Evolutionary conservation across 1,284 basidiomycete genomes (phyloP).

Genomic region (Puccinia coronata): DNA sequence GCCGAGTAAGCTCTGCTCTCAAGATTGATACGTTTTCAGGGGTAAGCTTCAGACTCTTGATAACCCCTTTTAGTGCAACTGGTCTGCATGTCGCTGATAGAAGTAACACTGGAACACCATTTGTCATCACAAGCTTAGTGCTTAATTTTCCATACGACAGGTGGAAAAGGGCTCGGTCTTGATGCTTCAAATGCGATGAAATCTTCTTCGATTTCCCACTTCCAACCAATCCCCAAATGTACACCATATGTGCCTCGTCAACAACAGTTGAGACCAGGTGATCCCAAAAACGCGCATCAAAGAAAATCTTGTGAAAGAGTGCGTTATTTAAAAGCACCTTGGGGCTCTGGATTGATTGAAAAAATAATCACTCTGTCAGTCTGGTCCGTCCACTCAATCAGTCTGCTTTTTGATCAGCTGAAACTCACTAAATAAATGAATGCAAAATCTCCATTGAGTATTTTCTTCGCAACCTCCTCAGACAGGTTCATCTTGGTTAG

Average conservation of each 20-base stretch:
- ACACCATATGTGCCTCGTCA: slow-evolving; percentile 16
- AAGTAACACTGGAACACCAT: no score
- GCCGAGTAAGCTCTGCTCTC: not conserved
- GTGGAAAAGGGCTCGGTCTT: not conserved
- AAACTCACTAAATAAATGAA: no score
- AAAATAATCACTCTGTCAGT: no score
- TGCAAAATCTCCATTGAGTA: no score
- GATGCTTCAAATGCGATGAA: not conserved
- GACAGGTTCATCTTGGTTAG: no score
- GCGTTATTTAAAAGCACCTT: no score
- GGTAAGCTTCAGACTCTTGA: not conserved
- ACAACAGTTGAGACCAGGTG: not conserved
- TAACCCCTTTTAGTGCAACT: not conserved
- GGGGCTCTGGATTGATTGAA: no score
- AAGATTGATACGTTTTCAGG: not conserved
- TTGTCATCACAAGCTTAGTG: no score
- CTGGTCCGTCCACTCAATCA: no score
- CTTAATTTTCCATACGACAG: not conserved
- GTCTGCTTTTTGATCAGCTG: no score
- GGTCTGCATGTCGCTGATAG: not conserved
- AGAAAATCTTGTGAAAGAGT: not conserved
- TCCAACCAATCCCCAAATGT: slow-evolving; percentile 7
- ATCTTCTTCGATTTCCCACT: not conserved
- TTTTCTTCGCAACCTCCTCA: no score
- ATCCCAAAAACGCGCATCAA: not conserved